phyloP scores from a whole-genome alignment of 169 alveolate genomes.

The Cryptosporidium ubiquitum region DNA sequence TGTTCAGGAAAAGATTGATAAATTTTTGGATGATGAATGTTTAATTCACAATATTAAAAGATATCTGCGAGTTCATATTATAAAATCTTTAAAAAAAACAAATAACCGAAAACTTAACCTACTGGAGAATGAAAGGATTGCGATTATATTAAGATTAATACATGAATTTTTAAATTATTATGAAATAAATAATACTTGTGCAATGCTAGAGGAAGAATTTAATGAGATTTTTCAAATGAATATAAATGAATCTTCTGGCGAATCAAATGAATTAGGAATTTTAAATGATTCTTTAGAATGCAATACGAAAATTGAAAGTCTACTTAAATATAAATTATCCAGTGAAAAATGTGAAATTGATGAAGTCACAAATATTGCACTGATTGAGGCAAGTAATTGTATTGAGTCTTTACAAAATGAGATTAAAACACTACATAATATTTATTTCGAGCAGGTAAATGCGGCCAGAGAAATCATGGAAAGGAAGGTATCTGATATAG shows the following conservation, averaged over 20 bases:
- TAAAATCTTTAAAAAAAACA: neutral
- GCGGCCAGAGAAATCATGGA: slow-evolving; percentile 58
- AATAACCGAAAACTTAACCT: neutral
- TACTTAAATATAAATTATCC: neutral
- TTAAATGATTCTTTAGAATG: neutral
- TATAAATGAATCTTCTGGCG: neutral
- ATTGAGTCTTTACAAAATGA: slow-evolving; percentile 56
- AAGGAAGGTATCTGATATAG: slow-evolving; percentile 35
- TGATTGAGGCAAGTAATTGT: slow-evolving; percentile 62
- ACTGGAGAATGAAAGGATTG: neutral
- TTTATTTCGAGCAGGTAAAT: slow-evolving; percentile 54
- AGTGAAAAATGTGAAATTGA: slow-evolving; percentile 38
- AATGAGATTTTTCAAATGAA: slow-evolving; percentile 2
- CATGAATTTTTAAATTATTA: slow-evolving; percentile 16
- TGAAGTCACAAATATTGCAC: slow-evolving; percentile 35
- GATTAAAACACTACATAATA: slow-evolving; percentile 20
- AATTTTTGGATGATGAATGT: slow-evolving; percentile 2
- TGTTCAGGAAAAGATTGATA: slow-evolving; percentile 3
- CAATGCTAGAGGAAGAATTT: slow-evolving; percentile 13
- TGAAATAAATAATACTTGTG: slow-evolving; percentile 3
- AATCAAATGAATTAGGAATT: neutral
- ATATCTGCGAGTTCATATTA: neutral
- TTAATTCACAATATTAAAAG: neutral
- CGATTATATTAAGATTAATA: neutral
- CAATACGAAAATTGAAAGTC: slow-evolving; percentile 24